These are phyloP conservation scores for Globisporangium takayamanum DNA, from an alignment of 352 stramenopile genomes.

Conservation along the genomic window DNA sequence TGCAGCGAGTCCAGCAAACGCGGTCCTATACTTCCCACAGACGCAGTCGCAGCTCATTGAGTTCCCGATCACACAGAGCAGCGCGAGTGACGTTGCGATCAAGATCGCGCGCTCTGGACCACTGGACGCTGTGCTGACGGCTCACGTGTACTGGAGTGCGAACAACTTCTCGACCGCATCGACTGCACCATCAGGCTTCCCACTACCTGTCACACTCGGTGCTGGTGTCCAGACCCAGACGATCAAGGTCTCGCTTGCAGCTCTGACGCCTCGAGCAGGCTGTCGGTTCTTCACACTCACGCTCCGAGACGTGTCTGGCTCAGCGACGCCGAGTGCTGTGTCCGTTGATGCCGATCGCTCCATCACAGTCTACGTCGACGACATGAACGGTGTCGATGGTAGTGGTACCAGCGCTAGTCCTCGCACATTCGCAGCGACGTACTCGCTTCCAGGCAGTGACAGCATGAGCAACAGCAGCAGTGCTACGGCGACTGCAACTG, in stretches of 20 bases:
- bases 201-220: conserved; percentile 17
- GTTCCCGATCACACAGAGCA: conserved; percentile 5
- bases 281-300: conserved; percentile 34
- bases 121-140: conserved; percentile 13
- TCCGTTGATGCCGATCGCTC: conserved; percentile 24
- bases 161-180: conserved; percentile 25
- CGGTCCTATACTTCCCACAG: conserved; percentile 41
- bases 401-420: conserved; percentile 4
- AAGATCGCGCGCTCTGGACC: conserved; percentile 26
- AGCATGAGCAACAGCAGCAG: conserved; percentile 5
- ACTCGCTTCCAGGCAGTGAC: conserved; percentile 7
- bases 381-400: conserved; percentile 29
- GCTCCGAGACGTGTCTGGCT: conserved; percentile 20
- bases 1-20: conserved; percentile 1
- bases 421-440: conserved; percentile 13
- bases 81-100: conserved; percentile 19
- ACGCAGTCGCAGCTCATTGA: conserved; percentile 21
- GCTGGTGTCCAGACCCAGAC: conserved; percentile 17
- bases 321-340: conserved; percentile 13
- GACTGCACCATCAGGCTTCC: conserved; percentile 9
- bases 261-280: conserved; percentile 21
- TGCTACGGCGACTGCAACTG: conserved; percentile 9
- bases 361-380: conserved; percentile 43
- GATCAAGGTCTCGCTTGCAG: conserved; percentile 18
- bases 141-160: conserved; percentile 17